Conservation (phyloP, 2,329 filamentous ascomycete species). For the Ustulina deusta region DNA sequence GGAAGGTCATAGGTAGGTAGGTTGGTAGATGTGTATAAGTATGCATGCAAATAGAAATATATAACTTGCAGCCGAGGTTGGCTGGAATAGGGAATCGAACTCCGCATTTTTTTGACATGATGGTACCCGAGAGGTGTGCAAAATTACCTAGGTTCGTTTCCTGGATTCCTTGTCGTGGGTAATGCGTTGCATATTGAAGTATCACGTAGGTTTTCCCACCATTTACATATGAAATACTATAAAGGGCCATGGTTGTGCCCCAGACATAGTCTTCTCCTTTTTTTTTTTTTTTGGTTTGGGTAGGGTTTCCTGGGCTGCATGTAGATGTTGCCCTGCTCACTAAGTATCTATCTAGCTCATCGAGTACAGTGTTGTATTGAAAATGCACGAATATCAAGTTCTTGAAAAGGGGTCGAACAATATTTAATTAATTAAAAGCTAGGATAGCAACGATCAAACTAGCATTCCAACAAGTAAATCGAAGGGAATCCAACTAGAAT, state of each 20-base stretch:
- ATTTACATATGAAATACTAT: no score
- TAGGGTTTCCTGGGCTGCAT: no score
- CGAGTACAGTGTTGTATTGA: no score
- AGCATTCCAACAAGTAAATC: neutral
- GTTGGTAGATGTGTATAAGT: no score
- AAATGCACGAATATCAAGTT: neutral
- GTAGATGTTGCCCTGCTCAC: no score
- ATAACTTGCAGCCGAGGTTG: slow-evolving; percentile 13
- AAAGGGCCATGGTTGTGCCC: neutral
- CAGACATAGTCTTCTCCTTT: neutral
- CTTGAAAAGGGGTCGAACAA: neutral
- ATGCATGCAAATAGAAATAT: no score
- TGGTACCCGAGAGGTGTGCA: neutral
- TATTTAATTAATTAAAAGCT: neutral
- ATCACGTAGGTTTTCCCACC: no score
- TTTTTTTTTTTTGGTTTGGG: no score
- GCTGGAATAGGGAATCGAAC: slow-evolving; percentile 13
- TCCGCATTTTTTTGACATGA: slow-evolving; percentile 8
- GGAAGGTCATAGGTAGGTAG: neutral
- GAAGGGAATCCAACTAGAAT: neutral
- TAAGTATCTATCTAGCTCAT: no score
- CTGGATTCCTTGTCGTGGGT: neutral
- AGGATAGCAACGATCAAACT: neutral
- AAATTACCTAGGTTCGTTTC: neutral
- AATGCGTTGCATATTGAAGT: neutral